Conservation (phyloP, 1,284 basidiomycete species). For the Melampsora americana region DNA sequence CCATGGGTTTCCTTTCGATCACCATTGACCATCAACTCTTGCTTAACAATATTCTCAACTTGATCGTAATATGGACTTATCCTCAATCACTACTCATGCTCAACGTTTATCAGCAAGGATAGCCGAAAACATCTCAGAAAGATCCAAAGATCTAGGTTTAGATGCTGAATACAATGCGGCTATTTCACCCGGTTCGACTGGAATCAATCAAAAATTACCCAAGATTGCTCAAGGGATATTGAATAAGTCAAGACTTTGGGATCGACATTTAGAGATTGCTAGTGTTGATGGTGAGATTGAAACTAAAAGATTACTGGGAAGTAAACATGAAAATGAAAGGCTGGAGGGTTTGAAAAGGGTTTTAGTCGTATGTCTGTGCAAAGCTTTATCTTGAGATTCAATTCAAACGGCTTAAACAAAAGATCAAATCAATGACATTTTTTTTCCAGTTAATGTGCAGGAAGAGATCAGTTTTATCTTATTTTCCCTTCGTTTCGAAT, state of each 20-base stretch:
- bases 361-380: conserved; percentile 64
- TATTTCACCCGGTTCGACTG: conserved; percentile 20
- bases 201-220: conserved; percentile 30
- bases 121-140: conserved; percentile 37
- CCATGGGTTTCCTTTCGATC: no score
- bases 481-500: conserved; percentile 12
- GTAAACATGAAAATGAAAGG: conserved; percentile 78
- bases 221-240: conserved; percentile 37
- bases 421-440: neutral
- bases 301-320: conserved; percentile 78
- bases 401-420: no score
- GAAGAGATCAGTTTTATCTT: conserved; percentile 41
- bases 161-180: conserved; percentile 34
- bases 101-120: conserved; percentile 40
- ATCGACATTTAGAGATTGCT: conserved; percentile 20
- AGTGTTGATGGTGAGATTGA: conserved; percentile 55
- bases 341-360: conserved; percentile 89
- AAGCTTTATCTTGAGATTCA: neutral
- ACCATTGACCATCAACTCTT: no score
- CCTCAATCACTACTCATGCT: conserved; percentile 37
- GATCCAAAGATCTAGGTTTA: conserved; percentile 39
- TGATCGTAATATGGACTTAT: conserved; percentile 30
- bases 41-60: no score
- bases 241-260: conserved; percentile 27
- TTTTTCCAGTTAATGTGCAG: conserved; percentile 36